These are phyloP conservation scores for Oryza australiensis DNA, from an alignment of 176 grass and related monocot genomes.

Conservation along the genomic window DNA sequence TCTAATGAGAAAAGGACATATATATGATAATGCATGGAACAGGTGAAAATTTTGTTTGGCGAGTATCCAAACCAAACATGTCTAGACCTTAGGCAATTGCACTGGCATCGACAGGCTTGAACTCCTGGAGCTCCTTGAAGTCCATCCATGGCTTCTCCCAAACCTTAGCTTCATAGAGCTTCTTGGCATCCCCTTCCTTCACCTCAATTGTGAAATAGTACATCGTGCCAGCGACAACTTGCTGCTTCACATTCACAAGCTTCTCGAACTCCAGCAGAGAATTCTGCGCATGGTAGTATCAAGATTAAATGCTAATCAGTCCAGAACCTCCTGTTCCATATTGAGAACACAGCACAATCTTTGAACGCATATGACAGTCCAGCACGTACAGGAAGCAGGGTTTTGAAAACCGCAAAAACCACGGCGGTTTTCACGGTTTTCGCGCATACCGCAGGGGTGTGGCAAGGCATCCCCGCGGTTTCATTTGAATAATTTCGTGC, in stretches of 20 bases:
- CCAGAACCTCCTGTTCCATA: background rate
- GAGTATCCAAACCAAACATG: background rate
- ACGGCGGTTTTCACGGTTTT: too few relatives aligned
- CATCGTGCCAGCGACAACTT: constrained; percentile 65
- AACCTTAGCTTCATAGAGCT: constrained; percentile 74
- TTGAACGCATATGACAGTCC: background rate
- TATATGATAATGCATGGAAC: background rate
- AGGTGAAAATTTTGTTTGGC: background rate
- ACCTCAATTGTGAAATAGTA: constrained; percentile 63
- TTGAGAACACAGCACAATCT: background rate
- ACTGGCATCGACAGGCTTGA: constrained; percentile 46
- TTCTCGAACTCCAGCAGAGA: constrained; percentile 49
- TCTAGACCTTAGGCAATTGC: constrained; percentile 44
- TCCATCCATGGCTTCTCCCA: constrained; percentile 68
- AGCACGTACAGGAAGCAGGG: background rate
- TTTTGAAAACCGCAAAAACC: too few relatives aligned
- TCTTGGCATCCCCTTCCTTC: constrained; percentile 50
- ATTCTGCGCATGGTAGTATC: constrained; percentile 41
- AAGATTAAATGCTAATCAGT: background rate
- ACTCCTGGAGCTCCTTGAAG: constrained; percentile 72
- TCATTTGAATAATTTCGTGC: too few relatives aligned
- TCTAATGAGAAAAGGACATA: background rate
- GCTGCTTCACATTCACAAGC: constrained; percentile 59
- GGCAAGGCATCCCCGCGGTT: too few relatives aligned
- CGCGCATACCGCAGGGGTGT: too few relatives aligned